Conservation (phyloP, 768 basidiomycete species). For the Boletus vinaceobasis region DNA sequence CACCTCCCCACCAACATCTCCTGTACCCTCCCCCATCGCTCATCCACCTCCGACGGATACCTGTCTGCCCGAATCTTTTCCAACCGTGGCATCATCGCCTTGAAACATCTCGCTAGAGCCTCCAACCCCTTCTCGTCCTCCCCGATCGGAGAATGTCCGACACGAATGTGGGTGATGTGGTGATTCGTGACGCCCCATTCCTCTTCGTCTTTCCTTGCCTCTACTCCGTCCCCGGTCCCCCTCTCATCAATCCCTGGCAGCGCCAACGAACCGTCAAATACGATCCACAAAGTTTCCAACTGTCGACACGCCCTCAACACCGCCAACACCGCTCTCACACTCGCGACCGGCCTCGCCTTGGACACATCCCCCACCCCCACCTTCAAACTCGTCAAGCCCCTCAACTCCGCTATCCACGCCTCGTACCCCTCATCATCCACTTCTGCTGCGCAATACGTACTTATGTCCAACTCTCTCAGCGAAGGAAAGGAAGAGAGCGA, state of each 20-base stretch:
- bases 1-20: conserved; percentile 1
- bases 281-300: conserved; percentile 19
- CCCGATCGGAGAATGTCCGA: conserved; percentile 24
- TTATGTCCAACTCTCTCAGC: conserved; percentile 19
- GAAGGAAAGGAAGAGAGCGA: conserved; percentile 15
- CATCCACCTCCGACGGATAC: conserved; percentile 11
- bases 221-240: neutral
- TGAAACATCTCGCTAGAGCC: conserved; percentile 15
- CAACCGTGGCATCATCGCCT: conserved; percentile 21
- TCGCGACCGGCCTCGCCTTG: conserved; percentile 18
- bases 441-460: conserved; percentile 16
- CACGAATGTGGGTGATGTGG: conserved; percentile 13
- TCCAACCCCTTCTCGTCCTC: conserved; percentile 8
- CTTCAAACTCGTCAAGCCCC: conserved; percentile 13
- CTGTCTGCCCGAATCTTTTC: conserved; percentile 15
- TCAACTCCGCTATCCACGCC: conserved; percentile 14
- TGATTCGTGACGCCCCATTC: conserved; percentile 20
- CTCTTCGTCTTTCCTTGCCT: neutral
- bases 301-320: conserved; percentile 18
- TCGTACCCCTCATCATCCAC: conserved; percentile 19
- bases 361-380: conserved; percentile 19
- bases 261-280: conserved; percentile 19
- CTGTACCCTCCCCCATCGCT: conserved; percentile 15
- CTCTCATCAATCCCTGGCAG: neutral
- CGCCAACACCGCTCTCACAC: conserved; percentile 15